These are phyloP conservation scores for Tetramitus jugosus DNA, from an alignment of 208 protist species.

Conservation along the genomic window DNA sequence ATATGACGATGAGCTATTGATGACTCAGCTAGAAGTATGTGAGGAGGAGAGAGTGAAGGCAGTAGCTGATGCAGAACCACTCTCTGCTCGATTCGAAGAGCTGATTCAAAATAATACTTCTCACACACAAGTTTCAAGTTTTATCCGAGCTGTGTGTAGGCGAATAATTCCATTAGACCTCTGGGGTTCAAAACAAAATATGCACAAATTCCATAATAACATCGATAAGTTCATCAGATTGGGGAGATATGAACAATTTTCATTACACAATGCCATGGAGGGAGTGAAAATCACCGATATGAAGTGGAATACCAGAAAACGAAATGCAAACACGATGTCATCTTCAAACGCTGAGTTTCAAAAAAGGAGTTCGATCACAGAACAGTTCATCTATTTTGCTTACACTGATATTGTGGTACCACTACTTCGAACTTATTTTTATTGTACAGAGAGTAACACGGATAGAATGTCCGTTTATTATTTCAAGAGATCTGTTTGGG, in stretches of 20 bases:
- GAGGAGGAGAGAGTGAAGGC: neutral
- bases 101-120: neutral
- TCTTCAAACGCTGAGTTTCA: neutral
- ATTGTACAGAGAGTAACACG: neutral
- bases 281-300: neutral
- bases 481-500: slow-evolving; percentile 3
- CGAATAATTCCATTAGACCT: slow-evolving; percentile 8
- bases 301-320: neutral
- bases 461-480: neutral
- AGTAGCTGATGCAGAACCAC: neutral
- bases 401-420: neutral
- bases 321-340: neutral
- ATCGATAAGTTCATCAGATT: neutral
- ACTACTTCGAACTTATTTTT: neutral
- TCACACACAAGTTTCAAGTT: neutral
- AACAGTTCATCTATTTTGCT: neutral
- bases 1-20: no score
- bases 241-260: neutral
- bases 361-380: neutral
- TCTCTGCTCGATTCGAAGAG: neutral
- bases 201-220: neutral
- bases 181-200: neutral
- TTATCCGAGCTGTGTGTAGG: neutral
- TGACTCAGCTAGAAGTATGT: neutral
- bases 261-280: neutral